Evolutionary conservation across 208 protist species (phyloP), one percentile per base, ranked within the genome.

Genomic region (Leishmania aethiopica): DNA sequence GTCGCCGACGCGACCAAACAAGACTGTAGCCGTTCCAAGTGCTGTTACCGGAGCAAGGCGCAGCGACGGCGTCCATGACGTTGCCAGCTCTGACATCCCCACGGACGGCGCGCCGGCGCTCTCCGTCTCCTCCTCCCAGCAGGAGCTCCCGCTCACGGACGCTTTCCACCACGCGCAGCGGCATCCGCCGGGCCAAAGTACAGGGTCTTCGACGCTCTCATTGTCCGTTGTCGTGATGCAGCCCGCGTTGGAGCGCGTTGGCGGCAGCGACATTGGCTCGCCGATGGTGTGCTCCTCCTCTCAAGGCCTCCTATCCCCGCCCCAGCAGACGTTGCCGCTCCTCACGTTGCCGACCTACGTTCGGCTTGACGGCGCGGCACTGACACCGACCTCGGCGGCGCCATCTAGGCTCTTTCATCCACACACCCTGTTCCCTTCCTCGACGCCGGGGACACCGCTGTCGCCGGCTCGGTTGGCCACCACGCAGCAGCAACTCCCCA

Each of bases 141-240:
- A 51, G 19, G 57, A 66, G 60, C 49, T 25, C 10, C 25, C 40
- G 42, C 5, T 70, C 25, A 1, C 75, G 3, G 75, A 79, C 22
- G 22, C 6, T 11, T 35, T 22, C 17, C 57, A 47, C 25, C 19
- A 70, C 22, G 32, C 59, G 8, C 25, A 59, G 59, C 59, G n/a
- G 32, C 82, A n/a, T 73, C 75, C 32, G 47, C 5, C 32, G 13
- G 32, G 66, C 35, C 47, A 53, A 25, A 60, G 74, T 42, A 32
- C 76, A 11, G 45, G 45, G 3, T 64, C 76, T 17, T 74, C 53
- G n/a, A 78, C 66, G 17, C 70, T 57, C 3, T 84, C 83, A 1
- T 49, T 42, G 64, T 79, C 83, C 13, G 73, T 86, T 15, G 83
- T 86, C 2, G 74, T 86, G 60, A 55, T 86, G 78, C 77, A 71